These are phyloP conservation scores for Leishmania arabica DNA, from an alignment of 208 protist genomes.

Conservation along the genomic window DNA sequence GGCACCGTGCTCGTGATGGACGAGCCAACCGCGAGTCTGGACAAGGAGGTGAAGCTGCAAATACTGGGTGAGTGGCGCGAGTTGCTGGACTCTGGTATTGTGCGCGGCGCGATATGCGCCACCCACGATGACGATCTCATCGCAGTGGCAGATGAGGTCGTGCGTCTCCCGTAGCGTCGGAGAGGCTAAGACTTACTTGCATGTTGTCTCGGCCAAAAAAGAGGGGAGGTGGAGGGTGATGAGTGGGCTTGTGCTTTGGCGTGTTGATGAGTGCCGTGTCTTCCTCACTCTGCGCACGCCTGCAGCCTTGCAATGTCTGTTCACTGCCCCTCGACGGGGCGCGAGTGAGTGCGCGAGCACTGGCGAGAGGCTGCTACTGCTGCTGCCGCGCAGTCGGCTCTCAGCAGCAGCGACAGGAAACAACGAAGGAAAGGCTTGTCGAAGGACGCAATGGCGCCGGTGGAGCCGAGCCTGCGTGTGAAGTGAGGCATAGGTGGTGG, in stretches of 20 bases:
- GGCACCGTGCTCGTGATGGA: slow-evolving; percentile 77
- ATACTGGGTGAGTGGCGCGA: slow-evolving; percentile 50
- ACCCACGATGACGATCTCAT: slow-evolving; percentile 72
- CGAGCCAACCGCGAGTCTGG: slow-evolving; percentile 74
- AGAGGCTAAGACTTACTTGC: neutral
- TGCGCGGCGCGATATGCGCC: slow-evolving; percentile 58
- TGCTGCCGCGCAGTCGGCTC: neutral
- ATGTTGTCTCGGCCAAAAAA: neutral
- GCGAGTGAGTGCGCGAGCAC: neutral
- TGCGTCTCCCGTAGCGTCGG: slow-evolving; percentile 26
- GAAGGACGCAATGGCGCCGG: neutral
- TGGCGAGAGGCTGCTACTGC: neutral
- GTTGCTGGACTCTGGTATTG: slow-evolving; percentile 41
- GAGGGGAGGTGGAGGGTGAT: neutral
- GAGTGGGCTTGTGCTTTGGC: neutral
- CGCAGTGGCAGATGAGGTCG: slow-evolving; percentile 52
- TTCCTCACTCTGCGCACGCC: no score
- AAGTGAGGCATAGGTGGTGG: neutral
- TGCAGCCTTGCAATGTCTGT: no score
- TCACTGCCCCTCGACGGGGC: neutral
- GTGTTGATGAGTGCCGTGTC: neutral
- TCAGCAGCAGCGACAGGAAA: neutral
- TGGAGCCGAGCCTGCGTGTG: neutral
- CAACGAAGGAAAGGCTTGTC: no score
- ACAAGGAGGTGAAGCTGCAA: slow-evolving; percentile 44